phyloP scores from a whole-genome alignment of 148 eudicot genomes.

The Persicaria maculosa region DNA sequence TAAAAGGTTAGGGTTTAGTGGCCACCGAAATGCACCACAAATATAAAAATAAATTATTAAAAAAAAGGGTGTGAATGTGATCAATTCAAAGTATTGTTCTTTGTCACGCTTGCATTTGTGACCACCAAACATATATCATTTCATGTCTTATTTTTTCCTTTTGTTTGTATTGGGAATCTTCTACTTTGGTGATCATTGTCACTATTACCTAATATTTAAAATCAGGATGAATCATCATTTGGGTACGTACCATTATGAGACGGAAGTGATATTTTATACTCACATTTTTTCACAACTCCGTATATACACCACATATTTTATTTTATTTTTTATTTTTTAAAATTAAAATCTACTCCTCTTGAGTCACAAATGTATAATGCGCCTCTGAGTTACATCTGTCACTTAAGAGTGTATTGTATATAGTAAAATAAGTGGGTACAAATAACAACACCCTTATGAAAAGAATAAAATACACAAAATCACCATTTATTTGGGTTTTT shows the following conservation, averaged over 20 bases:
- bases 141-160: neutral
- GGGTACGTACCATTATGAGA: neutral
- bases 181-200: neutral
- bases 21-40: neutral
- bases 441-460: too few relatives aligned
- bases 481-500: too few relatives aligned
- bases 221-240: neutral
- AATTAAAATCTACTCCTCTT: too few relatives aligned
- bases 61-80: neutral
- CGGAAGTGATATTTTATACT: too few relatives aligned
- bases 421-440: too few relatives aligned
- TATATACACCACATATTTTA: too few relatives aligned
- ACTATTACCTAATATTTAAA: neutral
- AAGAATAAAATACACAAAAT: too few relatives aligned
- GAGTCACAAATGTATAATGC: too few relatives aligned
- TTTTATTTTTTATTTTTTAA: too few relatives aligned
- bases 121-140: neutral
- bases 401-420: too few relatives aligned
- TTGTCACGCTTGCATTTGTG: neutral
- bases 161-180: conserved; percentile 5
- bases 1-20: neutral
- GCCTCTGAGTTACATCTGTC: too few relatives aligned
- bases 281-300: too few relatives aligned
- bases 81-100: neutral
- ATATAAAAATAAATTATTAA: neutral